phyloP scores from a whole-genome alignment of 2,329 filamentous ascomycete species.

The Alternaria panax region DNA sequence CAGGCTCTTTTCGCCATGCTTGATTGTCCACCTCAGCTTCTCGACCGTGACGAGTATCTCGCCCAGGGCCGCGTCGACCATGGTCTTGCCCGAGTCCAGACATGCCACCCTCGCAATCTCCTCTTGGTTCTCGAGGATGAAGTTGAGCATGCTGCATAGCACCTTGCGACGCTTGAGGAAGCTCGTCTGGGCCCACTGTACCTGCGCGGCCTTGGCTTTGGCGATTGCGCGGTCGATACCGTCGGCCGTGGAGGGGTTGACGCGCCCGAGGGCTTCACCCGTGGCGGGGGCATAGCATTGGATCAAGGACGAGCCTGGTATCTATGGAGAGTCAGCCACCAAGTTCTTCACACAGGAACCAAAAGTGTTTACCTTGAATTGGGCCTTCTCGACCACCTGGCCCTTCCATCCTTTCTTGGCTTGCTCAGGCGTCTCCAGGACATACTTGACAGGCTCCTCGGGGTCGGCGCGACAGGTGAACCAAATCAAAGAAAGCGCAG shows the following conservation, averaged over 20 bases:
- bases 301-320: constrained; percentile 71
- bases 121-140: constrained; percentile 88
- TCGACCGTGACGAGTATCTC: constrained; percentile 94
- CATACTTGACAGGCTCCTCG: constrained; percentile 64
- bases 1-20: constrained; percentile 85
- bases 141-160: constrained; percentile 79
- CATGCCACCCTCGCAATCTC: constrained; percentile 85
- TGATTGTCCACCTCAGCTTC: constrained; percentile 92
- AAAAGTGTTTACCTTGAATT: constrained; percentile 67
- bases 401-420: constrained; percentile 62
- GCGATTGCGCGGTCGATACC: constrained; percentile 82
- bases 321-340: constrained; percentile 44
- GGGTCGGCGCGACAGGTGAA: constrained; percentile 37
- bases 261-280: constrained; percentile 78
- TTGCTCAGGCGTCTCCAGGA: constrained; percentile 67
- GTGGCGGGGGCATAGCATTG: constrained; percentile 92
- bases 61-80: constrained; percentile 90
- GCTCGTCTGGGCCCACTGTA: constrained; percentile 76
- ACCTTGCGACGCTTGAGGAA: constrained; percentile 81
- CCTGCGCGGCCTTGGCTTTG: constrained; percentile 76
- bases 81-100: constrained; percentile 94
- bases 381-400: constrained; percentile 65
- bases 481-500: constrained; percentile 34
- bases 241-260: constrained; percentile 77
- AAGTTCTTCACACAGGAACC: too few species aligned